Evolutionary conservation across 2,329 filamentous ascomycete genomes (phyloP), one percentile per base, ranked within the genome.

Genomic region (Phialophora macrospora): DNA sequence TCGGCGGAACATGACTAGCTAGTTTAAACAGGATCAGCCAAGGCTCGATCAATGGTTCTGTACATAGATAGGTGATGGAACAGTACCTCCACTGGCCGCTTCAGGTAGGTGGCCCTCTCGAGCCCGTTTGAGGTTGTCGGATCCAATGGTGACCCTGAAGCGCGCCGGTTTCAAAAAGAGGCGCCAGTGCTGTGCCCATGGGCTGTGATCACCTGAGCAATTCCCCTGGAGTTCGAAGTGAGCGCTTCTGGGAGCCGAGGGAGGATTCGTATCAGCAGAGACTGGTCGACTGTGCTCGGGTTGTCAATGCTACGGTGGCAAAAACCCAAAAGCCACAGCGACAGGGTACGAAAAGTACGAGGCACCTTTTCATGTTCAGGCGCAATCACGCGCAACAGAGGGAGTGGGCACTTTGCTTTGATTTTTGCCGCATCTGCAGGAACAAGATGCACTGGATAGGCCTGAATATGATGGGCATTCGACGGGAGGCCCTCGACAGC

Each of bases 181-280:
- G 55, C 46, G 60, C 55, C 66, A 55, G 51, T 38, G 41, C 38
- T 24, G 20, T 14, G 60, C n/a, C 38, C 26, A 66, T 20, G 57
- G 51, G 63, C 59, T 66, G 63, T 54, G 57, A 60, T 63, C 60
- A 51, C 64, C 63, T 55, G 60, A 58, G 60, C 44, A 68, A 65
- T 68, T 51, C 56, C 60, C 60, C 60, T 55, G 24, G n/a, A 17
- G 34, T 17, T 17, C 34, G 14, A 41, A 41, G 17, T 44, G 49
- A 55, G 62, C 62, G 56, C 56, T 64, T 60, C 48, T 17, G 30
- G 48, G 22, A 44, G 38, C 38, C 38, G 38, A 54, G 7, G 32
- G 28, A 32, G 32, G 28, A 59, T 32, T 55, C 49, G 56, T 52
- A 60, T 38, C 20, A 54, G 46, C n/a, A 12, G n/a, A 9, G 7